These are phyloP conservation scores for Ochetophila trinervis DNA, from an alignment of 306 rosid genomes.

Conservation along the genomic window DNA sequence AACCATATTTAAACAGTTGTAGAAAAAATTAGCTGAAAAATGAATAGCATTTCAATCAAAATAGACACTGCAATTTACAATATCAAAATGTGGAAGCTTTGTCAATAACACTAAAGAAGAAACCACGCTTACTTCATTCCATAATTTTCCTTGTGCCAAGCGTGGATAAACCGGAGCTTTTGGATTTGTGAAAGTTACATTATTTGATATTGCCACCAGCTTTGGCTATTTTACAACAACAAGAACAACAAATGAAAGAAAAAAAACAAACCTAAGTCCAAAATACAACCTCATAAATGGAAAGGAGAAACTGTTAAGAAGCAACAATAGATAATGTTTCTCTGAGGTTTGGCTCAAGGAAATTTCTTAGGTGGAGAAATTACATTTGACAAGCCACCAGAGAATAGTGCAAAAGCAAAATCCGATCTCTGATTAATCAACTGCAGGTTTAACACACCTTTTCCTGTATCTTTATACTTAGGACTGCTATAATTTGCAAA, in stretches of 20 bases:
- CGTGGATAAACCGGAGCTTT: slow-evolving; percentile 92
- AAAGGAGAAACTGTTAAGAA: not conserved
- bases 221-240: slow-evolving; percentile 55
- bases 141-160: slow-evolving; percentile 81
- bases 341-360: not conserved
- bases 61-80: slow-evolving; percentile 3
- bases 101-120: not conserved
- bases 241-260: not conserved
- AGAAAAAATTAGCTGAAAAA: not conserved
- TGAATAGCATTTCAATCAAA: slow-evolving; percentile 17
- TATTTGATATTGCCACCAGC: slow-evolving; percentile 65
- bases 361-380: not conserved
- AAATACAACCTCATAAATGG: not conserved
- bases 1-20: not conserved
- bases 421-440: slow-evolving; percentile 92
- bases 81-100: slow-evolving; percentile 4
- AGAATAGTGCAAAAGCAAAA: slow-evolving; percentile 77
- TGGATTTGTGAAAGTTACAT: slow-evolving; percentile 66
- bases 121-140: slow-evolving; percentile 71
- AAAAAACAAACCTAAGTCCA: no score
- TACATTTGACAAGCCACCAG: slow-evolving; percentile 75
- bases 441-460: slow-evolving; percentile 68
- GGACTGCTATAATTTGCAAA: slow-evolving; percentile 73
- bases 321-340: not conserved
- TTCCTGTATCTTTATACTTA: slow-evolving; percentile 55